A percentile compares a stretch with the other conserved stretches of the same genome.
Conservation (phyloP, 2,329 filamentous ascomycete genomes). For the Botrytis galanthina region DNA sequence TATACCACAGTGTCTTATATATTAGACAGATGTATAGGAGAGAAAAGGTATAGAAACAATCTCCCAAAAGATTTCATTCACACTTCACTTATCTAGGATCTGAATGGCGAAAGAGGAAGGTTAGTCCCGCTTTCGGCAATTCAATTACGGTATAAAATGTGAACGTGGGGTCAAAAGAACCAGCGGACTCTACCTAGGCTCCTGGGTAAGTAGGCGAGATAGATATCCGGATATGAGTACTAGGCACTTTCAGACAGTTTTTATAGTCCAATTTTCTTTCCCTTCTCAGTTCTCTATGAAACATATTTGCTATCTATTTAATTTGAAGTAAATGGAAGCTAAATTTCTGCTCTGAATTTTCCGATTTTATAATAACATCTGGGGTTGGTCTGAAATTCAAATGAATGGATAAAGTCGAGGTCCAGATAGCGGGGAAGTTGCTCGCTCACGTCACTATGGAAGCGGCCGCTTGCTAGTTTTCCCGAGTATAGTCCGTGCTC, state of each 20-base stretch:
- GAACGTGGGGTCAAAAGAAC: conserved; percentile 19
- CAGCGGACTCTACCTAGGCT: background rate
- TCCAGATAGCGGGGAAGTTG: background rate
- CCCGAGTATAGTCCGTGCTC: background rate
- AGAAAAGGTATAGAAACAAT: background rate
- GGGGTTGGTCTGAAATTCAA: background rate
- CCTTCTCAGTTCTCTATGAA: background rate
- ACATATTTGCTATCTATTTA: background rate
- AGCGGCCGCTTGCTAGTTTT: conserved; percentile 1
- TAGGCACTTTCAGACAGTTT: background rate
- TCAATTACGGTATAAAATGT: background rate
- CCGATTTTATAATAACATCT: background rate
- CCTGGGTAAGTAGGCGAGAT: background rate
- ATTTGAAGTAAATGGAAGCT: background rate
- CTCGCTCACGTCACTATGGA: background rate
- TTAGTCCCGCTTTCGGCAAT: conserved; percentile 8
- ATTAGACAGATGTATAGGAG: background rate
- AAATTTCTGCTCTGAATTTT: background rate
- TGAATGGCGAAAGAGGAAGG: conserved; percentile 4
- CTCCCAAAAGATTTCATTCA: background rate
- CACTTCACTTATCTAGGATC: background rate
- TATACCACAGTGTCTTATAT: background rate
- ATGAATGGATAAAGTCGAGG: background rate
- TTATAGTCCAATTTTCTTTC: background rate
- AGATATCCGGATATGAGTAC: background rate